Evolutionary conservation across 139 green algal genomes (phyloP), one percentile per base, ranked within the genome.

Genomic region (Chlamydomonas schloesseri): DNA sequence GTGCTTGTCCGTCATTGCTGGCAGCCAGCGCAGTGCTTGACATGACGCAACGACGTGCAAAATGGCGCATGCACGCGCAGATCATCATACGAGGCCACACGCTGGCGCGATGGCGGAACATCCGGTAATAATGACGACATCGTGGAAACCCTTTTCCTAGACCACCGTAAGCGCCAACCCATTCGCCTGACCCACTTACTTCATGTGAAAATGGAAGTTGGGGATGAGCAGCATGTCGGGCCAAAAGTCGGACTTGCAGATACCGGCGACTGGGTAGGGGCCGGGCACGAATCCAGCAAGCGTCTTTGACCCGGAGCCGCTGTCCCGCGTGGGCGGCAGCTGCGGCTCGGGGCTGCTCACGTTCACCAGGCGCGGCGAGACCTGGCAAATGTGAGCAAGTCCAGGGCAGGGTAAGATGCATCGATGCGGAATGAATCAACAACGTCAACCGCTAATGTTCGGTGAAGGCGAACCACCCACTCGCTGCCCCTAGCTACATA

Each of bases 141-240:
- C n/a, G n/a, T n/a, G n/a, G n/a, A n/a, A n/a, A n/a, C n/a, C n/a
- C n/a, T n/a, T n/a, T n/a, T n/a, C n/a, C n/a, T n/a, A n/a, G n/a
- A n/a, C n/a, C n/a, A n/a, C n/a, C n/a, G n/a, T n/a, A n/a, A n/a
- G n/a, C n/a, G n/a, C n/a, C n/a, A n/a, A n/a, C n/a, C n/a, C n/a
- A n/a, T n/a, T n/a, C n/a, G n/a, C n/a, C n/a, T n/a, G n/a, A n/a
- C 55, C 10, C 29, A 3, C 73, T 46, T 23, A 83, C 77, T 74
- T 81, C 80, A 88, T 84, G 31, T 90, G 80, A 71, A 88, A 88
- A 53, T 90, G 87, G 71, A 90, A 84, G 80, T 90, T 84, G 29
- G 87, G 87, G 20, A 90, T 73, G 10, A 84, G 78, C 72, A 90
- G 50, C 47, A 88, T 53, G 72, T 90, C 87, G 10, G 79, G 70